phyloP scores from a whole-genome alignment of 805 yeast genomes.

The Candida arabinofermentans region DNA sequence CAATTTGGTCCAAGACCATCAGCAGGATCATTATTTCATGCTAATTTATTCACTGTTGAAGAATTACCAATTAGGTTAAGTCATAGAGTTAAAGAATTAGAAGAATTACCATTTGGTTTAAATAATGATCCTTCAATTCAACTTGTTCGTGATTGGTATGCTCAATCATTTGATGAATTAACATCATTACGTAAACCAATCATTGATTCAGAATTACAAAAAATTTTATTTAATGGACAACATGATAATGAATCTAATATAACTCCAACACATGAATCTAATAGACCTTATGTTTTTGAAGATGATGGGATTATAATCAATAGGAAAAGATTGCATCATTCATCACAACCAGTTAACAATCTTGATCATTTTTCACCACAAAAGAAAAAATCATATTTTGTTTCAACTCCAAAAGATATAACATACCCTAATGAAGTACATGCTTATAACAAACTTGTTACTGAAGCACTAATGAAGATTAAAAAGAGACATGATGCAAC shows the following conservation, averaged over 20 bases:
- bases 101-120: conserved; percentile 72
- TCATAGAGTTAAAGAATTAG: conserved; percentile 79
- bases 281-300: conserved; percentile 26
- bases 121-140: conserved; percentile 69
- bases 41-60: conserved; percentile 78
- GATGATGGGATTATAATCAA: conserved; percentile 47
- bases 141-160: conserved; percentile 84
- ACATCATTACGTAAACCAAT: conserved; percentile 59
- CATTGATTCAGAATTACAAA: conserved; percentile 39
- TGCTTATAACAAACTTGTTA: conserved; percentile 64
- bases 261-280: conserved; percentile 4
- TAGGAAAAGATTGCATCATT: conserved; percentile 15
- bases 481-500: conserved; percentile 89
- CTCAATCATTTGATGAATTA: conserved; percentile 82
- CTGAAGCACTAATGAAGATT: conserved; percentile 62
- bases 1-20: conserved; percentile 80
- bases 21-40: conserved; percentile 75
- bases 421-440: conserved; percentile 73
- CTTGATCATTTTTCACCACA: conserved; percentile 7
- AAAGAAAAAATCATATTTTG: conserved; percentile 40
- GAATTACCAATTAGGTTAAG: conserved; percentile 87
- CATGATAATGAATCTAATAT: conserved; percentile 4
- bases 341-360: conserved; percentile 9
- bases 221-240: conserved; percentile 29
- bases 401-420: conserved; percentile 48